A percentile compares a stretch with the other conserved stretches of the same genome.
These are phyloP conservation scores for Adansonia grandidieri DNA, from an alignment of 441 rosid genomes.

Conservation along the genomic window DNA sequence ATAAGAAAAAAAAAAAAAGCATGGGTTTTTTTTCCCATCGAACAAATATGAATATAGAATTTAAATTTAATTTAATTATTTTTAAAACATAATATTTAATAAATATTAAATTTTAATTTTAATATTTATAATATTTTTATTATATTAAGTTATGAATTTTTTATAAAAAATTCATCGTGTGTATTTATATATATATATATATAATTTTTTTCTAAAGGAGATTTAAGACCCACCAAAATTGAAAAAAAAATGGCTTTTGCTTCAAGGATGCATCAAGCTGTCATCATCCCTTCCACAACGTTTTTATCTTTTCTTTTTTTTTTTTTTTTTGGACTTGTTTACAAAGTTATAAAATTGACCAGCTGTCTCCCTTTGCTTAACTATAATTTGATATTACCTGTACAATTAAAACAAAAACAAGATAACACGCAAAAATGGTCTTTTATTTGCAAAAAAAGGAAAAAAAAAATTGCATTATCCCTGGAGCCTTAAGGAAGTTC, in stretches of 20 bases:
- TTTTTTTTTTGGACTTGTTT: slow-evolving; percentile 6
- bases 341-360: slow-evolving; percentile 1
- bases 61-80: too few relatives aligned
- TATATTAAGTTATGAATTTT: too few relatives aligned
- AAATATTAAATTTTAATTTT: too few relatives aligned
- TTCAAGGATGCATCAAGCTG: slow-evolving; percentile 5
- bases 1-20: not conserved
- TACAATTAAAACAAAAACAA: not conserved
- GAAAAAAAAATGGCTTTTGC: slow-evolving; percentile 10
- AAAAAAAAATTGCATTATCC: too few relatives aligned
- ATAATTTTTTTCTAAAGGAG: not conserved
- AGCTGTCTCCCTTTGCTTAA: not conserved
- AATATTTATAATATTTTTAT: too few relatives aligned
- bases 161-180: too few relatives aligned
- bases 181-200: not conserved
- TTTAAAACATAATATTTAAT: too few relatives aligned
- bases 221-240: not conserved
- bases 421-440: slow-evolving; percentile 7
- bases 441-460: not conserved
- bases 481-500: not conserved
- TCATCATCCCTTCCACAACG: not conserved
- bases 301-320: not conserved
- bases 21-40: not conserved
- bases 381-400: not conserved
- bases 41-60: not conserved